Evolutionary conservation across 495 filamentous ascomycete species (phyloP), one percentile per base, ranked within the genome.

Genomic region (Daldinia bambusicola): DNA sequence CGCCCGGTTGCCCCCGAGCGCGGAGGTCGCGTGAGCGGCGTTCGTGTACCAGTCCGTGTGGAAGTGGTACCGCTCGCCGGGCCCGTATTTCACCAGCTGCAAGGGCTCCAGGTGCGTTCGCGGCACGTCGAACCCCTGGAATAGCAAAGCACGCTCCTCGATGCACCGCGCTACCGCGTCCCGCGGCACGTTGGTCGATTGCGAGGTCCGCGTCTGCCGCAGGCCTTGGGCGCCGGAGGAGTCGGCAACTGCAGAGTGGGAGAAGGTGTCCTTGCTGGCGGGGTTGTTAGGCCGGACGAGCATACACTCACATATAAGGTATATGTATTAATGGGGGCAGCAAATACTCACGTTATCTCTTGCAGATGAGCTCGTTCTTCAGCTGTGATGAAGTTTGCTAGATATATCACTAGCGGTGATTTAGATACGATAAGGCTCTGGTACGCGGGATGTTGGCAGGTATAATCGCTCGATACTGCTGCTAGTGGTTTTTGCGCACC

Each of bases 111-210:
- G 79, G 58, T 82, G 77, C 2, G 77, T 59, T 6, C 77, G 80
- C 0, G 82, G 79, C 12, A 74, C 62, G 64, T 80, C 76, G 71
- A 81, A 90, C 76, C 91, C 91, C 68, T 92, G 91, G 78, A 93
- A 90, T n/a, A 82, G 56, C 9, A 88, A 83, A 8, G 91, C 91
- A 40, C 91, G 90, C 31, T 84, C 79, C 70, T 91, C 89, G 64
- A 93, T 87, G 79, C 91, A 93, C 36, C 87, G 85, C 4, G 92
- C 88, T 1, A 86, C 80, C 41, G 80, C 73, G 76, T 90, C 86
- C 75, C 87, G 86, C 43, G 71, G 72, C 3, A 84, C 76, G 69
- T 69, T 78, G 40, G 83, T 83, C 14, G 81, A 84, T 55, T 82
- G 79, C 30, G 81, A 86, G 2, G 76, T 85, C 62, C 80, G 81